phyloP scores from a whole-genome alignment of 148 eudicot species.

The Nepenthes gracilis region DNA sequence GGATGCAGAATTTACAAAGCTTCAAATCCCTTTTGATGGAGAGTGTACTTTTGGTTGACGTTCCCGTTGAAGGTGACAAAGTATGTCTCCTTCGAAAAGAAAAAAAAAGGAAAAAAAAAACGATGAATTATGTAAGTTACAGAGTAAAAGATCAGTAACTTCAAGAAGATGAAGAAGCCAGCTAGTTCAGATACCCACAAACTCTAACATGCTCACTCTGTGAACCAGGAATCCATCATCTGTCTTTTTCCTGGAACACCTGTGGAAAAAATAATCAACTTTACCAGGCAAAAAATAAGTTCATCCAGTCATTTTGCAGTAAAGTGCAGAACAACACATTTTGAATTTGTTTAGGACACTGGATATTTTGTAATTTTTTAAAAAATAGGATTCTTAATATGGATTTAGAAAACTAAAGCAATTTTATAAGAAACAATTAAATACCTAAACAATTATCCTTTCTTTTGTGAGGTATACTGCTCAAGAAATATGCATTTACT shows the following conservation, averaged over 20 bases:
- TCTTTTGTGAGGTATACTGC: too few species aligned
- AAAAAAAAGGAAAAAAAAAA: constrained; percentile 1
- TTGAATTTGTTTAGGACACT: too few species aligned
- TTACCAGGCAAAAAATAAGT: too few species aligned
- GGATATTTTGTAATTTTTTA: too few species aligned
- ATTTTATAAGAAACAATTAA: too few species aligned
- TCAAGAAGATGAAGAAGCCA: background rate
- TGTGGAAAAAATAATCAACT: background rate
- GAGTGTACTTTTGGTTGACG: constrained; percentile 12
- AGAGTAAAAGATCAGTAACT: background rate
- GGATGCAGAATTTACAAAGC: constrained; percentile 16
- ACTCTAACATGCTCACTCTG: constrained; percentile 37
- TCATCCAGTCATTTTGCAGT: background rate
- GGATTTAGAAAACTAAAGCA: too few species aligned
- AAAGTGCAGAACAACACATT: background rate
- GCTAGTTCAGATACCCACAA: constrained; percentile 19
- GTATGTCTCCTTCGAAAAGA: constrained; percentile 28
- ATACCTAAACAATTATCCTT: too few species aligned
- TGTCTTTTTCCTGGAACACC: constrained; percentile 10
- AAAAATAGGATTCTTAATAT: too few species aligned
- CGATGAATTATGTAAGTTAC: background rate
- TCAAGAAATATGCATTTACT: too few species aligned
- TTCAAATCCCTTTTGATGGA: constrained; percentile 30
- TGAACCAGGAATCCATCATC: constrained; percentile 44
- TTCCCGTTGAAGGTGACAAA: constrained; percentile 31